Evolutionary conservation across 1,284 basidiomycete genomes (phyloP).

Genomic region (Pascua guehoae): DNA sequence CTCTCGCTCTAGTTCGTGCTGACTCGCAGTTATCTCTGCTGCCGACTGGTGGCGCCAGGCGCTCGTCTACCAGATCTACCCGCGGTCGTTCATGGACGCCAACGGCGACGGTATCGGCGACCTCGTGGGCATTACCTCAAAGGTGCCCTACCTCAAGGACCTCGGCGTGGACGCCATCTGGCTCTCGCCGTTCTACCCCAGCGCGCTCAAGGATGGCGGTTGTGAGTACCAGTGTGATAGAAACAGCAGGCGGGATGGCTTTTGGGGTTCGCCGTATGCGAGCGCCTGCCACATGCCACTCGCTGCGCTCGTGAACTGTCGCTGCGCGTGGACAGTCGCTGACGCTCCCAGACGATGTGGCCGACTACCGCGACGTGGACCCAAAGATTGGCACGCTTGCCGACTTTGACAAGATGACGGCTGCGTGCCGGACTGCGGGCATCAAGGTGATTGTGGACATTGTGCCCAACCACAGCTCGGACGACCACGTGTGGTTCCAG

Average conservation of each 20-base stretch:
- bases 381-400: conserved; percentile 67
- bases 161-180: conserved; percentile 70
- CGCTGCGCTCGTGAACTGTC: no score
- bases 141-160: conserved; percentile 66
- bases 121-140: conserved; percentile 62
- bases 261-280: no score
- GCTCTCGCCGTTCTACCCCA: conserved; percentile 70
- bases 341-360: conserved; percentile 56
- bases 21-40: neutral
- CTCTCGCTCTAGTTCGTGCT: no score
- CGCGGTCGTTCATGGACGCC: conserved; percentile 63
- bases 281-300: no score
- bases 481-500: conserved; percentile 73
- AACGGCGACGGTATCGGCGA: conserved; percentile 74
- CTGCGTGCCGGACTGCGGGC: conserved; percentile 60
- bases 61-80: conserved; percentile 71
- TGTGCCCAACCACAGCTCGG: conserved; percentile 75
- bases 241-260: neutral
- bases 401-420: conserved; percentile 65
- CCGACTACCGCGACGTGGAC: conserved; percentile 70
- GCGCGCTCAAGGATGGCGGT: conserved; percentile 68
- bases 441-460: conserved; percentile 77
- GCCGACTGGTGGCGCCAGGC: conserved; percentile 64
- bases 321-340: no score
- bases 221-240: conserved; percentile 40